Evolutionary conservation across 148 eudicot species (phyloP).

Genomic region (Heliosperma pusillum): DNA sequence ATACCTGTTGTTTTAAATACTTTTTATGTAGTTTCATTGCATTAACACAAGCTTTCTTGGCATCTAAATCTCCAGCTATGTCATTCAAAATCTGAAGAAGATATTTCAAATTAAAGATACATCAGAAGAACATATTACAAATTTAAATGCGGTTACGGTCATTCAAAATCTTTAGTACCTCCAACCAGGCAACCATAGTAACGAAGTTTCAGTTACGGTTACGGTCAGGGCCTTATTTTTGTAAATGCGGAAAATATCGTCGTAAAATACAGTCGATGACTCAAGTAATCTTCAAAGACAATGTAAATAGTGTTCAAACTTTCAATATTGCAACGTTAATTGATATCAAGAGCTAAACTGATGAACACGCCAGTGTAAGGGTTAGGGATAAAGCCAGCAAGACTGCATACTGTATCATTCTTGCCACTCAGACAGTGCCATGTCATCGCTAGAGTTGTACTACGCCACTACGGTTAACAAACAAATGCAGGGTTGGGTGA

Average conservation of each 20-base stretch:
- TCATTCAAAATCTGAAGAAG: constrained; percentile 80
- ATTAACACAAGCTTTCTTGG: constrained; percentile 81
- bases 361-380: neutral
- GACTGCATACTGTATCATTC: neutral
- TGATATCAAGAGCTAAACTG: neutral
- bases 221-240: neutral
- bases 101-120: neutral
- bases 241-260: no score
- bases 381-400: neutral
- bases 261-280: neutral
- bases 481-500: neutral
- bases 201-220: neutral
- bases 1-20: constrained; percentile 78
- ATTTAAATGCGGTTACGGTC: no score
- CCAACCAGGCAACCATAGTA: no score
- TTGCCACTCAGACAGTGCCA: neutral
- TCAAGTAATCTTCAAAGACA: neutral
- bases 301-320: neutral
- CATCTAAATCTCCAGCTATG: constrained; percentile 79
- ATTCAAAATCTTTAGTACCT: no score
- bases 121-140: neutral
- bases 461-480: neutral
- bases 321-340: no score
- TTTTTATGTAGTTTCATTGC: constrained; percentile 98
- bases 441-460: neutral